Evolutionary conservation across 192 early-diverging fungal species (phyloP).

Genomic region (Rhizoclosmatium globosum): DNA sequence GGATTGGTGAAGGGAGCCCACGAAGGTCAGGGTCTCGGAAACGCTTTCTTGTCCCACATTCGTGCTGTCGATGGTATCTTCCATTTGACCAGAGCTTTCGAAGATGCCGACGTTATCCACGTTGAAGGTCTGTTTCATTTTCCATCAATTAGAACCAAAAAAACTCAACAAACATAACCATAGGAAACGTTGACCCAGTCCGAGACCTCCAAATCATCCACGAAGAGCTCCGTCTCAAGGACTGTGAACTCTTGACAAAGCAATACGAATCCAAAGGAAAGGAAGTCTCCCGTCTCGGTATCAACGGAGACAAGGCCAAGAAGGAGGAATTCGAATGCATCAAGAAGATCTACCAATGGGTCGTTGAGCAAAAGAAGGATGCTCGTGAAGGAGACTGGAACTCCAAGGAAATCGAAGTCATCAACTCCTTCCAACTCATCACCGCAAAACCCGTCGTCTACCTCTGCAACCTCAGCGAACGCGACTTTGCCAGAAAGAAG

Average conservation of each 20-base stretch:
- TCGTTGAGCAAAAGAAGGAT: constrained; percentile 82
- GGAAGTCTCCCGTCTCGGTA: constrained; percentile 74
- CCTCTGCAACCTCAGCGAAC: constrained; percentile 84
- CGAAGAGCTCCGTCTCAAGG: constrained; percentile 94
- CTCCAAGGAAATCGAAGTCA: constrained; percentile 90
- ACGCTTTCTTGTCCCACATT: constrained; percentile 95
- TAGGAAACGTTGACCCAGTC: constrained; percentile 80
- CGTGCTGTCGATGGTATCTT: constrained; percentile 66
- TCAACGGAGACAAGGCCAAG: constrained; percentile 87
- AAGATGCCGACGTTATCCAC: constrained; percentile 93
- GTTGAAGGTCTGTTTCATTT: constrained; percentile 49
- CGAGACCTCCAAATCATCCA: constrained; percentile 96
- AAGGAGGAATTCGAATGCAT: constrained; percentile 83
- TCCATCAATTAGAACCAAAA: neutral
- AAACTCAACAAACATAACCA: no score
- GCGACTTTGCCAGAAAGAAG: constrained; percentile 92
- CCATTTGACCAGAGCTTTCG: constrained; percentile 77
- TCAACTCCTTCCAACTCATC: constrained; percentile 85
- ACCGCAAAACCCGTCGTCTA: constrained; percentile 96
- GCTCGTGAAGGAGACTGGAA: constrained; percentile 90
- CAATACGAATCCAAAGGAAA: constrained; percentile 73
- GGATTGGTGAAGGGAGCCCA: constrained; percentile 88
- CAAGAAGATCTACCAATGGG: constrained; percentile 79
- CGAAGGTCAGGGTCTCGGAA: constrained; percentile 73
- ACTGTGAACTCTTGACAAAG: constrained; percentile 75